A percentile compares a stretch with the other conserved stretches of the same genome.
Conservation (phyloP, 768 basidiomycete genomes). For the Rhizopogon roseolus region DNA sequence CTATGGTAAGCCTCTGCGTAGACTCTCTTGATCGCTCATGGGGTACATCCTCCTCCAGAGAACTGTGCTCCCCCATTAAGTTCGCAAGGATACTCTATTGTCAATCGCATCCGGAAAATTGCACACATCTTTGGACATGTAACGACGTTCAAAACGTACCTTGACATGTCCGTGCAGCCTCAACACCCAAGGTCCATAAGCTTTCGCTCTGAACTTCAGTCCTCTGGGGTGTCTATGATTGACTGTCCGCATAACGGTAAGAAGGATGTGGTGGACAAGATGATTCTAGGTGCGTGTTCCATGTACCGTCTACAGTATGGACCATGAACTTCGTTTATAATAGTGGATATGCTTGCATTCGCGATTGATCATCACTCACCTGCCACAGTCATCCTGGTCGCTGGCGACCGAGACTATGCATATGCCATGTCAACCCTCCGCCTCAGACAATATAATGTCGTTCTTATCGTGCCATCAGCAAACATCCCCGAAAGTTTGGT, state of each 20-base stretch:
- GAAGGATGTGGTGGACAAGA: slow-evolving; percentile 41
- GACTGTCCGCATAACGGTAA: slow-evolving; percentile 29
- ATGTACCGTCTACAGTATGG: background rate
- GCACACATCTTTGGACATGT: slow-evolving; percentile 44
- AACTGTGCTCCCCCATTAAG: slow-evolving; percentile 27
- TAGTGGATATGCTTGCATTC: slow-evolving; percentile 66
- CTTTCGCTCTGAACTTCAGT: slow-evolving; percentile 38
- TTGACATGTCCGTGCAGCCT: slow-evolving; percentile 39
- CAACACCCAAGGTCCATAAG: slow-evolving; percentile 26
- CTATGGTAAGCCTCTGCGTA: slow-evolving; percentile 21
- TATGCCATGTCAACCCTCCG: slow-evolving; percentile 56
- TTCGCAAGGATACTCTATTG: slow-evolving; percentile 31
- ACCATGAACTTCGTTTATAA: slow-evolving; percentile 1
- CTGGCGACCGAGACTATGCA: slow-evolving; percentile 63
- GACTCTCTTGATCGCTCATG: background rate
- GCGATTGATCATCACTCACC: slow-evolving; percentile 55
- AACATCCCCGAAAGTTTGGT: slow-evolving; percentile 41
- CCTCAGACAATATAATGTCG: slow-evolving; percentile 46
- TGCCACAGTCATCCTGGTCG: slow-evolving; percentile 56
- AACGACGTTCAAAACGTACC: slow-evolving; percentile 49
- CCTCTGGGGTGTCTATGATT: slow-evolving; percentile 38
- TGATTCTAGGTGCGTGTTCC: slow-evolving; percentile 36
- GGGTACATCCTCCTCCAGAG: slow-evolving; percentile 14
- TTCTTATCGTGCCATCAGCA: slow-evolving; percentile 41
- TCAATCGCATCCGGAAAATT: slow-evolving; percentile 37